A percentile compares a stretch with the other conserved stretches of the same genome.
Evolutionary conservation across 345 rosid genomes (phyloP).

Genomic region (Salix arbutifolia): DNA sequence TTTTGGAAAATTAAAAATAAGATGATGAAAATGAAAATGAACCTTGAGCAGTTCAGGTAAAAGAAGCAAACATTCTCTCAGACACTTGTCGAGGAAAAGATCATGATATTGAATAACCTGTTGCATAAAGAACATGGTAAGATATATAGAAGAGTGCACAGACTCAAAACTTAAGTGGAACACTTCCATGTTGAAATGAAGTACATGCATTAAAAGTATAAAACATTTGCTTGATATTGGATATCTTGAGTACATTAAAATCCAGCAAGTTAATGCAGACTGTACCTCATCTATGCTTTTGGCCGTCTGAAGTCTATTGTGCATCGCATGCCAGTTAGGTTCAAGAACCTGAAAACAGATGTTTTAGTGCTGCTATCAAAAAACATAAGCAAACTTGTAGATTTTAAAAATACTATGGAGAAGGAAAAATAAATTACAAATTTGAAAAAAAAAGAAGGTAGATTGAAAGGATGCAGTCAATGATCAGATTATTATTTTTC

Average conservation of each 20-base stretch:
- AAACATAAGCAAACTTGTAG: not conserved
- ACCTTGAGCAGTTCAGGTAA: conserved; percentile 90
- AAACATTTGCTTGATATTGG: not conserved
- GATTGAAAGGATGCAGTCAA: not conserved
- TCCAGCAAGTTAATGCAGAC: not conserved
- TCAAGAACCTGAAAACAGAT: conserved; percentile 72
- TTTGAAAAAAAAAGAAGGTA: not conserved
- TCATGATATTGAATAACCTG: conserved; percentile 91
- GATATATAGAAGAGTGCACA: not conserved
- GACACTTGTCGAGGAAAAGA: conserved; percentile 85
- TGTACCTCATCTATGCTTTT: conserved; percentile 88
- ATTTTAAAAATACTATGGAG: not conserved
- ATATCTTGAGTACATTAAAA: not conserved
- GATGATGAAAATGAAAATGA: conserved; percentile 13
- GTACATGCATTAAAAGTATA: not conserved
- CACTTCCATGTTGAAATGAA: too few species aligned
- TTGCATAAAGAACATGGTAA: conserved; percentile 19
- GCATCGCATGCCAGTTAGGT: conserved; percentile 96
- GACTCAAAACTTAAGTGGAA: not conserved
- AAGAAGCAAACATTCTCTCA: conserved; percentile 94
- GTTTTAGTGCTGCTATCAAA: not conserved
- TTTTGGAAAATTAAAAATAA: not conserved
- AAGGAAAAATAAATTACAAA: not conserved
- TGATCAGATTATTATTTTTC: not conserved
- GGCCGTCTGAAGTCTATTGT: conserved; percentile 62